Conservation (phyloP, 805 yeast genomes). For the Wickerhamiella cacticola region DNA sequence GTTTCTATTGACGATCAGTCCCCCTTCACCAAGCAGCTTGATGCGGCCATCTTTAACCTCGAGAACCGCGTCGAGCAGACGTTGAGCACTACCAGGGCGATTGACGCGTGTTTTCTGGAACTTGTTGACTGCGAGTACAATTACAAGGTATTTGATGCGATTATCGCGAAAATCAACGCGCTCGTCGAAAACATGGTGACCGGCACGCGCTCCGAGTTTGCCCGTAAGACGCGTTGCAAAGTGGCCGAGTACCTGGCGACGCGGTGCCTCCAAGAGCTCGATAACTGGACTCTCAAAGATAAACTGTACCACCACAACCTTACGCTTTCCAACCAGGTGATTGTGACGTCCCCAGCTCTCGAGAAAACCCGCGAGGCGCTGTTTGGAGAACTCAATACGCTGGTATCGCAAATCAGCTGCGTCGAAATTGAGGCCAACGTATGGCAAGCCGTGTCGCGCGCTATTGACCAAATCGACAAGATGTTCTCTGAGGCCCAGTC, state of each 20-base stretch:
- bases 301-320: slow-evolving; percentile 22
- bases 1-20: slow-evolving; percentile 18
- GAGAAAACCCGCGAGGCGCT: slow-evolving; percentile 20
- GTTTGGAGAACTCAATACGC: slow-evolving; percentile 16
- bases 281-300: slow-evolving; percentile 7
- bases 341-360: slow-evolving; percentile 25
- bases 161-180: slow-evolving; percentile 29
- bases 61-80: slow-evolving; percentile 23
- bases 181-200: slow-evolving; percentile 24
- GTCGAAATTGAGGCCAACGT: neutral
- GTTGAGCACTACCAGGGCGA: slow-evolving; percentile 23
- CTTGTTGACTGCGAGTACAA: slow-evolving; percentile 27
- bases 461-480: neutral
- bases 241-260: slow-evolving; percentile 23
- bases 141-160: slow-evolving; percentile 15
- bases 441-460: neutral
- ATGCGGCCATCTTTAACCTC: slow-evolving; percentile 27
- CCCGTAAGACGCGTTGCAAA: neutral
- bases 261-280: slow-evolving; percentile 23
- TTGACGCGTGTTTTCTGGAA: slow-evolving; percentile 21
- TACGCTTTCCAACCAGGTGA: slow-evolving; percentile 23
- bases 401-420: neutral
- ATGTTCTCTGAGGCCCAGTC: slow-evolving; percentile 17
- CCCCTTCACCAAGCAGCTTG: slow-evolving; percentile 16
- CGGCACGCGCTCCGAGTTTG: neutral